Conservation (phyloP, 2,329 filamentous ascomycete species). For the Amylocarpus encephaloides region DNA sequence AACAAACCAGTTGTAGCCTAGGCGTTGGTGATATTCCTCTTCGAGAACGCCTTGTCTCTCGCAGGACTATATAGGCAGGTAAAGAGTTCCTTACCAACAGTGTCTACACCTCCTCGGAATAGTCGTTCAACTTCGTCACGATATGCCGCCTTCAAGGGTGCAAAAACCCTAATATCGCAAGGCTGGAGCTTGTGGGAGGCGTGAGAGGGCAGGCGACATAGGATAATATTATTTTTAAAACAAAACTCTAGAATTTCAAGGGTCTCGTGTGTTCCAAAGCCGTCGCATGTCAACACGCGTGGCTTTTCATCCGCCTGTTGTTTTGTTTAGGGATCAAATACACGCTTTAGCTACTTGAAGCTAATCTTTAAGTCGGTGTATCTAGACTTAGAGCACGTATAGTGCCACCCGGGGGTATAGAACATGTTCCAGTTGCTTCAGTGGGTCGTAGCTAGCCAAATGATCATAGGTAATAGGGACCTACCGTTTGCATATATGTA, state of each 20-base stretch:
- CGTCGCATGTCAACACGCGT: background rate
- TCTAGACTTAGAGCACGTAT: conserved; percentile 1
- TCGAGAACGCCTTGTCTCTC: background rate
- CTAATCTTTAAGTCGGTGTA: conserved; percentile 1
- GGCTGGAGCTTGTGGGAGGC: too few species aligned
- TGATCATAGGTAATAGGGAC: too few species aligned
- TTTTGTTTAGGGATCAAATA: background rate
- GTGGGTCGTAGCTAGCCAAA: too few species aligned
- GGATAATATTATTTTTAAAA: background rate
- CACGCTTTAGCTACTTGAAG: conserved; percentile 1
- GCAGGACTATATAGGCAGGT: background rate
- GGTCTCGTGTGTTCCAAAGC: conserved; percentile 1
- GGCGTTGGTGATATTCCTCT: background rate
- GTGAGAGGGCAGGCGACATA: too few species aligned
- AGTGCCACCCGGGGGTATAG: background rate
- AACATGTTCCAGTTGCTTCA: background rate
- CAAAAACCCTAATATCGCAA: background rate
- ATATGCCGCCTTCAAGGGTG: background rate
- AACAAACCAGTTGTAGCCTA: background rate
- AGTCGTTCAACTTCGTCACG: background rate
- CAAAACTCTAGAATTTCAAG: background rate
- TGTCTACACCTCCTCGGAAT: background rate
- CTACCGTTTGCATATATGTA: too few species aligned
- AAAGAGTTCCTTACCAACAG: background rate
- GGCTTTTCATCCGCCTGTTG: background rate